Evolutionary conservation across 306 rosid genomes (phyloP).

Genomic region (Lagenaria siceraria): DNA sequence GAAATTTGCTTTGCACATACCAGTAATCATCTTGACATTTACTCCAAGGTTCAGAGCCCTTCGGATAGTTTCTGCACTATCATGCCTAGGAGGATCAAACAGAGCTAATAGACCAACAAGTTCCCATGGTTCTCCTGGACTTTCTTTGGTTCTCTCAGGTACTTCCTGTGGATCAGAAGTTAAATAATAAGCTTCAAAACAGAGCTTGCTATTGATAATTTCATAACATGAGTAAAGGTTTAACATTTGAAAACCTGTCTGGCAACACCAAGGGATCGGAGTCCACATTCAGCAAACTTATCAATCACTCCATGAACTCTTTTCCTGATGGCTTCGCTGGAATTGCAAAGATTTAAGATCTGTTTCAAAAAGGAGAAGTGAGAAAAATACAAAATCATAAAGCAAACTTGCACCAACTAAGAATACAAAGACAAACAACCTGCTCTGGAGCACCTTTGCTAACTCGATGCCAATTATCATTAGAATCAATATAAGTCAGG

Average conservation of each 20-base stretch:
- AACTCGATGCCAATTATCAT: constrained; percentile 81
- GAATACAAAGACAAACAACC: constrained; percentile 25
- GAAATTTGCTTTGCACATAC: constrained; percentile 25
- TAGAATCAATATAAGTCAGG: constrained; percentile 77
- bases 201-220: not conserved
- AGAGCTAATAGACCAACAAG: constrained; percentile 82
- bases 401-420: not conserved
- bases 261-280: constrained; percentile 89
- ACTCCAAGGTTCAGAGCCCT: constrained; percentile 98
- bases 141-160: constrained; percentile 77
- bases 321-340: constrained; percentile 68
- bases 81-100: constrained; percentile 98
- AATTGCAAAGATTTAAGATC: constrained; percentile 85
- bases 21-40: constrained; percentile 99
- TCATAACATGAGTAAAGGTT: constrained; percentile 7
- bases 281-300: constrained; percentile 96
- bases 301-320: constrained; percentile 64
- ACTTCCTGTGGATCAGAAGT: constrained; percentile 39
- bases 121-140: constrained; percentile 83
- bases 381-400: not conserved
- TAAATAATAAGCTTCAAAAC: constrained; percentile 7
- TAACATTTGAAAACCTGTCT: constrained; percentile 53
- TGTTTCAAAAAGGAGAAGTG: constrained; percentile 20
- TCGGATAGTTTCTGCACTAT: constrained; percentile 97
- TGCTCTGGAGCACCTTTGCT: constrained; percentile 99